phyloP scores from a whole-genome alignment of 495 filamentous ascomycete genomes.

The Podospora bellae-mahoneyi region DNA sequence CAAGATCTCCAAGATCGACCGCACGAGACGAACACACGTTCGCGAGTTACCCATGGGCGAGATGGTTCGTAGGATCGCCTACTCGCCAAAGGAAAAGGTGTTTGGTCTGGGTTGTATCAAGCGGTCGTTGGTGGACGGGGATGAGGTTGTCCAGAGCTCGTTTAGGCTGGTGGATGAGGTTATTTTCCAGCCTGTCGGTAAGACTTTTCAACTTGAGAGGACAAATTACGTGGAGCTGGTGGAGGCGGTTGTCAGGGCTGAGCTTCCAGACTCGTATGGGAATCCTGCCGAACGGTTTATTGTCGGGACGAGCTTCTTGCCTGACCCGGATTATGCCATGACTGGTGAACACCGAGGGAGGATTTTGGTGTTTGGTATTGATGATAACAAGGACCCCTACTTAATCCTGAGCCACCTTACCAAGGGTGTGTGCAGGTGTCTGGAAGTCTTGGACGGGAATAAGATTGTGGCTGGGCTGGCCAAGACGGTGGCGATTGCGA shows the following conservation, averaged over 20 bases:
- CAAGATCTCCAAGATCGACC: slow-evolving; percentile 79
- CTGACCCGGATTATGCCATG: slow-evolving; percentile 47
- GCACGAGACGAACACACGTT: slow-evolving; percentile 80
- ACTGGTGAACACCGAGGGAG: slow-evolving; percentile 59
- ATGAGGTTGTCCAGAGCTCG: slow-evolving; percentile 48
- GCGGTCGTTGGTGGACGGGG: slow-evolving; percentile 47
- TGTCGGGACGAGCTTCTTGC: slow-evolving; percentile 77
- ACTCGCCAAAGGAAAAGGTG: slow-evolving; percentile 71
- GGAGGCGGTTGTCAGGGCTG: slow-evolving; percentile 76
- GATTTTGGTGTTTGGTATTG: slow-evolving; percentile 80
- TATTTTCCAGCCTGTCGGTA: slow-evolving; percentile 45
- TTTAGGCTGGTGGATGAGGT: slow-evolving; percentile 54
- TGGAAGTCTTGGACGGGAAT: slow-evolving; percentile 64
- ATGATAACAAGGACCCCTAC: slow-evolving; percentile 66
- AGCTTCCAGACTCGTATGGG: slow-evolving; percentile 62
- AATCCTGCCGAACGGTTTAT: slow-evolving; percentile 74
- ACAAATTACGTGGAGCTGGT: slow-evolving; percentile 69
- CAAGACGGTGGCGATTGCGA: slow-evolving; percentile 74
- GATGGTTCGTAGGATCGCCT: slow-evolving; percentile 82
- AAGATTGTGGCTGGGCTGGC: slow-evolving; percentile 81
- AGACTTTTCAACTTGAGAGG: slow-evolving; percentile 40
- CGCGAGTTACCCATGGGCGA: slow-evolving; percentile 72
- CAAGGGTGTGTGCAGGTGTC: slow-evolving; percentile 71
- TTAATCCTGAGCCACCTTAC: slow-evolving; percentile 60
- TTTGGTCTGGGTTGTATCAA: slow-evolving; percentile 86